phyloP scores from a whole-genome alignment of 768 basidiomycete genomes.

The Rhodotorula babjevae region DNA sequence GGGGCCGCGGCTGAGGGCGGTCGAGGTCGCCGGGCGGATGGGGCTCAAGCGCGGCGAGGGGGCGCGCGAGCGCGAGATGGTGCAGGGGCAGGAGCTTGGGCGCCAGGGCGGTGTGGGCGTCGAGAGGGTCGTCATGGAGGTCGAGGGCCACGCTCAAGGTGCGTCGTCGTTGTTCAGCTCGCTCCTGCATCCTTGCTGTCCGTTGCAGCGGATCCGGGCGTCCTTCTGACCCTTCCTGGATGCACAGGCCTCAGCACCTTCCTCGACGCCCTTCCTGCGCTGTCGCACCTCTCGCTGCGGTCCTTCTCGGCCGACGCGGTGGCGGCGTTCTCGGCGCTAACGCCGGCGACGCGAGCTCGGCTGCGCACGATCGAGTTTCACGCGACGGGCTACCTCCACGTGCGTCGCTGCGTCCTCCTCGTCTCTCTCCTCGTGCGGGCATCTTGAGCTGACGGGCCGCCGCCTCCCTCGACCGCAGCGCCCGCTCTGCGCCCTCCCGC shows the following conservation, averaged over 20 bases:
- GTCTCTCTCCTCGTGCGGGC: too few species aligned
- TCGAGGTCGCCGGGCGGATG: not conserved
- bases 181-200: too few species aligned
- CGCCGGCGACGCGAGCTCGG: not conserved
- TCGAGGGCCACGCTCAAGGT: conserved; percentile 5
- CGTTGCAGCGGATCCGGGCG: too few species aligned
- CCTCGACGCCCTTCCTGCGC: not conserved
- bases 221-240: not conserved
- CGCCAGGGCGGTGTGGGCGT: not conserved
- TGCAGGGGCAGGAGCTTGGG: not conserved
- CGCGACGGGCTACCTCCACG: not conserved
- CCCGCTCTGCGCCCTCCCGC: not conserved
- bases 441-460: too few species aligned
- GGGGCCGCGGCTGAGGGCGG: not conserved
- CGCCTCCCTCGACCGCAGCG: not conserved
- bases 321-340: not conserved
- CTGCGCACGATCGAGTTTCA: not conserved
- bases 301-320: not conserved
- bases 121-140: not conserved
- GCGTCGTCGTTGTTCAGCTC: not conserved
- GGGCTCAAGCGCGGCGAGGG: not conserved
- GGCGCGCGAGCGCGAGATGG: too few species aligned
- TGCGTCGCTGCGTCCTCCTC: not conserved
- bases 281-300: not conserved
- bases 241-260: not conserved